Base-by-base conservation (phyloP, 208 protist species). In the Acanthamoeba healyi region DNA sequence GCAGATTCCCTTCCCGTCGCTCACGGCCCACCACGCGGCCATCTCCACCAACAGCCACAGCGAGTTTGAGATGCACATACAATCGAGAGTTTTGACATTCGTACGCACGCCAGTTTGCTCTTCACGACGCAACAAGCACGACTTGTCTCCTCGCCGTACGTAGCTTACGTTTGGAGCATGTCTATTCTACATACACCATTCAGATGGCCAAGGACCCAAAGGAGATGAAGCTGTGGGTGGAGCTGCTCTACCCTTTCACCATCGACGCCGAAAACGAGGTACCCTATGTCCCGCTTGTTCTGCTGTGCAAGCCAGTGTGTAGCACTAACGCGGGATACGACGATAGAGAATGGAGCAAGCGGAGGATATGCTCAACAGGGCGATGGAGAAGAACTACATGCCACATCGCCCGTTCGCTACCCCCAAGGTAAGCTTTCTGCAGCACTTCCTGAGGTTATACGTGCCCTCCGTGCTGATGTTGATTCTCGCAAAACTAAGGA, bases 181-280 rank as follows among this genome's bases (percentile, higher is more conserved):
- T n/a, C n/a, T n/a, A n/a, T n/a, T n/a, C n/a, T n/a, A n/a, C n/a
- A n/a, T n/a, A n/a, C n/a, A n/a, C n/a, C n/a, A n/a, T n/a, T n/a
- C 67, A 87, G 79, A 44, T 87, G 51, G 79, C 79, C 79, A 87
- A 44, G 26, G 34, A 91, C 40, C 26, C 32, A 12, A 44, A 63
- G 42, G 84, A 91, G 24, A 91, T 91, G 84, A 91, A 72, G 54
- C 12, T 29, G 26, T 91, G 84, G 84, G 19, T 91, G 22, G 84
- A 91, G 40, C 19, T 70, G 46, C 32, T 91, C 32, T 91, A 91
- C 40, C 84, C 84, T 10, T 91, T 91, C 32, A 91, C 84, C 26
- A 4, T 91, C n/a, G 84, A 91, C 6, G 84, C 84, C 34, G 84
- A 91, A 36, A 91, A 91, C 63, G 84, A 91, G 84, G 56, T 91